A percentile compares a stretch with the other conserved stretches of the same genome.
phyloP scores from a whole-genome alignment of 1,139 yeast species.

The Candida albicans region DNA sequence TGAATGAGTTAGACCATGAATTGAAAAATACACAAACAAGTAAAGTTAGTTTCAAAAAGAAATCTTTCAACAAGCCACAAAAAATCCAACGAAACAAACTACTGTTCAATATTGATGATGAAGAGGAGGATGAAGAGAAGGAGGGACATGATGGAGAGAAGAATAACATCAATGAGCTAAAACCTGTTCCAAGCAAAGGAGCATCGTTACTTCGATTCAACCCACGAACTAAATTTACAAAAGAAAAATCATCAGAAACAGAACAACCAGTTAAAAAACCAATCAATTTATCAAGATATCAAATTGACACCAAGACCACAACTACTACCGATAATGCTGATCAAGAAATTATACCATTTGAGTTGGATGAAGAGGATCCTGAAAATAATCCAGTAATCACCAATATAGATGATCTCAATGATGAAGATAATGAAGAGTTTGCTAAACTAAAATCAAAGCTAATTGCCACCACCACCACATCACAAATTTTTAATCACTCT shows the following conservation, averaged over 20 bases:
- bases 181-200: not conserved
- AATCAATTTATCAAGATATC: conserved; percentile 6
- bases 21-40: conserved; percentile 1
- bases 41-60: conserved; percentile 7
- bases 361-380: conserved; percentile 17
- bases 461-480: conserved; percentile 2
- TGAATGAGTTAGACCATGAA: conserved; percentile 5
- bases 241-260: not conserved
- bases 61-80: not conserved
- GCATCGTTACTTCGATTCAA: not conserved
- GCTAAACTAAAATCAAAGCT: not conserved
- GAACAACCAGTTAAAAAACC: not conserved
- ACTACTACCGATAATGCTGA: not conserved
- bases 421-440: not conserved
- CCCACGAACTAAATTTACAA: conserved; percentile 1
- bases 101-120: conserved; percentile 3
- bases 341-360: conserved; percentile 6
- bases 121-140: conserved; percentile 7
- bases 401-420: conserved; percentile 17
- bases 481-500: not conserved
- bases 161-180: not conserved
- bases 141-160: conserved; percentile 5
- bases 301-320: not conserved
- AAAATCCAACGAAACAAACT: conserved; percentile 9
- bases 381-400: conserved; percentile 23